Conservation (phyloP, 2,329 filamentous ascomycete genomes). For the Botrytis sinoallii region DNA sequence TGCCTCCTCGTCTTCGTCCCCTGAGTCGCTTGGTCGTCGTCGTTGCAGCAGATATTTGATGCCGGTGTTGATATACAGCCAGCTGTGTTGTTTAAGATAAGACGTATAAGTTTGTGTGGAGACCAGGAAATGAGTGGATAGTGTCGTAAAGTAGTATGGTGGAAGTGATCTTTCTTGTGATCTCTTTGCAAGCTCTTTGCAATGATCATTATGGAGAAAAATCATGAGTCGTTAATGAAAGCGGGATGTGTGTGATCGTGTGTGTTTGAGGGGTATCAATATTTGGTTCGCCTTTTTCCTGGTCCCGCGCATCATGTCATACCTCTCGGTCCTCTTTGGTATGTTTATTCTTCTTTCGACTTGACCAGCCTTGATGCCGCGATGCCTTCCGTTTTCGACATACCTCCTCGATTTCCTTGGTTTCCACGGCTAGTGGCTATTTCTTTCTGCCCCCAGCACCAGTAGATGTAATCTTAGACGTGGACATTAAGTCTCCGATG, state of each 20-base stretch:
- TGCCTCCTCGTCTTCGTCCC: slow-evolving; percentile 18
- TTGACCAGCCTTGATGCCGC: slow-evolving; percentile 15
- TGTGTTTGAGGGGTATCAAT: slow-evolving; percentile 13
- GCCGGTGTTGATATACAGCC: slow-evolving; percentile 12
- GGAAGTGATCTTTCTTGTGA: slow-evolving; percentile 12
- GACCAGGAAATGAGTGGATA: slow-evolving; percentile 6
- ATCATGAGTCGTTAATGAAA: slow-evolving; percentile 15
- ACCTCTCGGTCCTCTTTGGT: slow-evolving; percentile 11
- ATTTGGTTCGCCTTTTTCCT: slow-evolving; percentile 10
- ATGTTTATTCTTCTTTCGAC: slow-evolving; percentile 14
- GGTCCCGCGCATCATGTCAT: slow-evolving; percentile 10
- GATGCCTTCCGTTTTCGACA: slow-evolving; percentile 15
- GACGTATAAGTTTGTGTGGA: slow-evolving; percentile 6
- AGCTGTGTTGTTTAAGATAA: slow-evolving; percentile 9
- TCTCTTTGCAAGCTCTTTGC: slow-evolving; percentile 17
- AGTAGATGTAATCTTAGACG: slow-evolving; percentile 65
- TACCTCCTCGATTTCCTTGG: slow-evolving; percentile 16
- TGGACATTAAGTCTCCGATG: slow-evolving; percentile 92
- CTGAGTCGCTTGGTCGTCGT: slow-evolving; percentile 15
- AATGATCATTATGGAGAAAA: slow-evolving; percentile 10
- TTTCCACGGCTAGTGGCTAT: slow-evolving; percentile 22
- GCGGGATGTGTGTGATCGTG: slow-evolving; percentile 10
- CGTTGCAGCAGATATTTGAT: slow-evolving; percentile 11
- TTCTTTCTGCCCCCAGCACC: slow-evolving; percentile 35
- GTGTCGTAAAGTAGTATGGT: slow-evolving; percentile 5